Conservation (phyloP, 176 grass and related monocot genomes). For the Ensete glaucum region DNA sequence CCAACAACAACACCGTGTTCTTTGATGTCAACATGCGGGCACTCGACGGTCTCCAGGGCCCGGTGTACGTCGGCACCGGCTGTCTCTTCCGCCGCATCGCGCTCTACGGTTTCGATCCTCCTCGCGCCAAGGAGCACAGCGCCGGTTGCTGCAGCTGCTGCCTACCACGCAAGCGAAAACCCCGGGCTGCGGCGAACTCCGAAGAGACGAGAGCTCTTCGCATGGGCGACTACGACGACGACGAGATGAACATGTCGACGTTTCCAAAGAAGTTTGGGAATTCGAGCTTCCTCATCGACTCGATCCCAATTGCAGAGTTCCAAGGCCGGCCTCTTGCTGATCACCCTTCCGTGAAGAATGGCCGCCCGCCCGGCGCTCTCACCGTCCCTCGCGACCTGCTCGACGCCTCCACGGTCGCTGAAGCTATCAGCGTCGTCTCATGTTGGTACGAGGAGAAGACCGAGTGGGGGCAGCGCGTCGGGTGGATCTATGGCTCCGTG, state of each 20-base stretch:
- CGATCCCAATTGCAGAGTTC: constrained; percentile 90
- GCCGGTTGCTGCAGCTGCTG: constrained; percentile 57
- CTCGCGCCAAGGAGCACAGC: constrained; percentile 64
- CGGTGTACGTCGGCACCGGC: constrained; percentile 90
- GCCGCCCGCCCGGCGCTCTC: constrained; percentile 68
- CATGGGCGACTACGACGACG: constrained; percentile 72
- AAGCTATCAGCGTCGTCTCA: constrained; percentile 90
- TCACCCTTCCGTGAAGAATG: constrained; percentile 85
- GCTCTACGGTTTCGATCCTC: constrained; percentile 88
- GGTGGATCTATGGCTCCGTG: constrained; percentile 95
- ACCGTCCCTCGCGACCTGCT: constrained; percentile 76
- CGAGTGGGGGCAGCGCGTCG: constrained; percentile 79
- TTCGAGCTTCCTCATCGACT: constrained; percentile 87
- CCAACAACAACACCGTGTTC: constrained; percentile 96
- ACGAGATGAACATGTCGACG: constrained; percentile 62
- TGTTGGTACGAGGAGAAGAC: constrained; percentile 99
- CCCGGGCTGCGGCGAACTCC: constrained; percentile 15
- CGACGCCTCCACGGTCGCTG: constrained; percentile 81
- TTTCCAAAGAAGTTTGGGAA: constrained; percentile 95
- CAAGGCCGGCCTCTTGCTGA: constrained; percentile 88
- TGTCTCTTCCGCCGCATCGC: constrained; percentile 97
- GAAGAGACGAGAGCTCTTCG: constrained; percentile 83
- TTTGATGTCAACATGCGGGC: constrained; percentile 99
- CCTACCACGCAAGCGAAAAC: constrained; percentile 43
- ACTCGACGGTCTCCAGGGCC: constrained; percentile 90